These are phyloP conservation scores for Terfezia boudieri DNA, from an alignment of 495 filamentous ascomycete species.

Conservation along the genomic window DNA sequence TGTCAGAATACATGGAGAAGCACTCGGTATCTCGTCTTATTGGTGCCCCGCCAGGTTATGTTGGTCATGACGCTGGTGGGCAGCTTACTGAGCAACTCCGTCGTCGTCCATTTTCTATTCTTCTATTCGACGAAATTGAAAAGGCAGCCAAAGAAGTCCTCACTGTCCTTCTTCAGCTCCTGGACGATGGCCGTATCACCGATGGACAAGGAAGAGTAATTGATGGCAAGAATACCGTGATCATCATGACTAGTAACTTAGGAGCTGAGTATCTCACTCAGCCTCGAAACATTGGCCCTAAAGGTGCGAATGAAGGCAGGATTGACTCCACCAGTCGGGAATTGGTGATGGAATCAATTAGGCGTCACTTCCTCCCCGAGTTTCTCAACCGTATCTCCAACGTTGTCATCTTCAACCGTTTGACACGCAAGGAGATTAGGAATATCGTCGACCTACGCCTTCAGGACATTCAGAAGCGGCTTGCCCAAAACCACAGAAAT, in stretches of 20 bases:
- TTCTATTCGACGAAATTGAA: constrained; percentile 94
- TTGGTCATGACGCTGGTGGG: constrained; percentile 87
- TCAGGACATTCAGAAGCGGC: constrained; percentile 69
- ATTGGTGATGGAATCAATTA: constrained; percentile 67
- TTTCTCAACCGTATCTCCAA: constrained; percentile 94
- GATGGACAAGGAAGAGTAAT: constrained; percentile 89
- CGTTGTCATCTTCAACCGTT: constrained; percentile 94
- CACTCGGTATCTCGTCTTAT: constrained; percentile 95
- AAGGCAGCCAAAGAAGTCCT: constrained; percentile 96
- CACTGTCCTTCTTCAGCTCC: constrained; percentile 88
- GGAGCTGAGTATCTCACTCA: constrained; percentile 85
- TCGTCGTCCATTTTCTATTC: constrained; percentile 86
- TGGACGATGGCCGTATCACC: constrained; percentile 97
- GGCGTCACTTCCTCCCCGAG: constrained; percentile 90
- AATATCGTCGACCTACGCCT: constrained; percentile 88
- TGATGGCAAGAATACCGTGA: constrained; percentile 92
- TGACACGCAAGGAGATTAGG: constrained; percentile 69
- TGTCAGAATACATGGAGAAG: constrained; percentile 98
- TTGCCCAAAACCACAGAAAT: constrained; percentile 56
- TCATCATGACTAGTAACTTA: constrained; percentile 96
- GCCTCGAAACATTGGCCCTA: constrained; percentile 29
- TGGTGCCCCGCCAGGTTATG: constrained; percentile 88
- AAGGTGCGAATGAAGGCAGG: constrained; percentile 34
- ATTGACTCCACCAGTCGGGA: constrained; percentile 76
- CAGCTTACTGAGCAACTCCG: constrained; percentile 88